Evolutionary conservation across 1,284 basidiomycete species (phyloP).

Genomic region (Polyporus tsugae): DNA sequence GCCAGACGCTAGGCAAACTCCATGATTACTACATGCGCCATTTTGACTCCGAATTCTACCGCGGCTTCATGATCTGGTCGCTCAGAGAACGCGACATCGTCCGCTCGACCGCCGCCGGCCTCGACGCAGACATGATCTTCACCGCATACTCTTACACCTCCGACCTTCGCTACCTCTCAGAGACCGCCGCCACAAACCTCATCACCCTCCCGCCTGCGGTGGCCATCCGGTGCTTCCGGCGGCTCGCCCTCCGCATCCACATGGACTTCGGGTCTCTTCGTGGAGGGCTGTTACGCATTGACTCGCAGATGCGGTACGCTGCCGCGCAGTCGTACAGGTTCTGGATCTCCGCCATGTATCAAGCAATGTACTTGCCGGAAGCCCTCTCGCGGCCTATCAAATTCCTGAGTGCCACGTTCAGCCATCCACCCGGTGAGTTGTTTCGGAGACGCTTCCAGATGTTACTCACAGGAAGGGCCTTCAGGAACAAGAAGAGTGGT

Average conservation of each 20-base stretch:
- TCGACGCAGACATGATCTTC: conserved; percentile 5
- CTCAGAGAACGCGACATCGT: not conserved
- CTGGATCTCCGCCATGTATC: conserved; percentile 6
- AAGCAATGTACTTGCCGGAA: conserved; percentile 9
- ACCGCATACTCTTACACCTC: not conserved
- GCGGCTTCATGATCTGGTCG: not conserved
- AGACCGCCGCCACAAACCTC: not conserved
- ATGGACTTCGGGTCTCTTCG: not conserved
- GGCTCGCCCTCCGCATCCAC: not conserved
- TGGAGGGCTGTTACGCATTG: not conserved
- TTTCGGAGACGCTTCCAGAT: no score
- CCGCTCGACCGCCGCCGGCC: not conserved
- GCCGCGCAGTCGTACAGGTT: not conserved
- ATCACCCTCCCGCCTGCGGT: not conserved
- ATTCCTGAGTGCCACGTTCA: not conserved
- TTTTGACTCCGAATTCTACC: not conserved
- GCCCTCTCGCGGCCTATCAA: not conserved
- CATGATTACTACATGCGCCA: not conserved
- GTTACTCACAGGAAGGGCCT: not conserved
- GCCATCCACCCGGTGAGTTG: not conserved
- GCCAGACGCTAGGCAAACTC: not conserved
- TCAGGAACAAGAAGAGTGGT: not conserved
- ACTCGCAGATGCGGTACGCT: not conserved
- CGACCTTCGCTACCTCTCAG: conserved; percentile 2
- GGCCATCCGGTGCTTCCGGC: not conserved